Base-by-base conservation (phyloP, 352 stramenopile genomes). In the Globisporangium viniferum region DNA sequence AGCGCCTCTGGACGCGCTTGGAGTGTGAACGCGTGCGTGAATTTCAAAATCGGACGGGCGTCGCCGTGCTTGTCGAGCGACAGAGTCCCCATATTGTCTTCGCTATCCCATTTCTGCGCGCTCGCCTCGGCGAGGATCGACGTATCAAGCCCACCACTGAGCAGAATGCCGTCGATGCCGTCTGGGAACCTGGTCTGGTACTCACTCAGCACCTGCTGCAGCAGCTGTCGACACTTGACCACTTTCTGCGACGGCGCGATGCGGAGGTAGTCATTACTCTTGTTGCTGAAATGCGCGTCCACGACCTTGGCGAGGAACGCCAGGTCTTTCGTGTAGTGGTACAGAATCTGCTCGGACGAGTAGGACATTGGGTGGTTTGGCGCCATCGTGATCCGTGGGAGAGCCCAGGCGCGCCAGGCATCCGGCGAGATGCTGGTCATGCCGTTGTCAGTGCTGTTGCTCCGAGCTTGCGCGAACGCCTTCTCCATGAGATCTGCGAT, bases 261-360 rank as follows among this genome's bases (percentile, higher is more conserved):
- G n/a, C 74, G 82, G 0, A 91, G 58, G 59, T 78, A 90, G 58
- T 93, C 83, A 1, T 77, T 74, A 35, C 72, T 75, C 2, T 76
- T 33, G 35, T 78, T 72, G 12, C 73, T 51, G 22, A 73, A 48
- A 5, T 78, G 70, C 41, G 82, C 79, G 14, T 64, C 54, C 10
- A 82, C 73, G 29, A 82, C 67, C 7, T 74, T 69, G 15, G 72
- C 66, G 29, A 90, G 74, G 24, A 82, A 79, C 24, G 66, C 62
- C 33, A 86, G 29, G 29, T 89, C 82, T 20, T 91, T 93, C 36
- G 81, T 87, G 73, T 93, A 91, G 27, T 93, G 85, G 53, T 91
- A 93, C 66, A 90, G 55, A 18, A 79, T 84, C 70, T 93, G 85
- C 58, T 88, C 80, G 20, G 64, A 68, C 27, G 77, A 77, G 69